These are phyloP conservation scores for Leccinum angustisporum DNA, from an alignment of 1,284 basidiomycete species.

Conservation along the genomic window DNA sequence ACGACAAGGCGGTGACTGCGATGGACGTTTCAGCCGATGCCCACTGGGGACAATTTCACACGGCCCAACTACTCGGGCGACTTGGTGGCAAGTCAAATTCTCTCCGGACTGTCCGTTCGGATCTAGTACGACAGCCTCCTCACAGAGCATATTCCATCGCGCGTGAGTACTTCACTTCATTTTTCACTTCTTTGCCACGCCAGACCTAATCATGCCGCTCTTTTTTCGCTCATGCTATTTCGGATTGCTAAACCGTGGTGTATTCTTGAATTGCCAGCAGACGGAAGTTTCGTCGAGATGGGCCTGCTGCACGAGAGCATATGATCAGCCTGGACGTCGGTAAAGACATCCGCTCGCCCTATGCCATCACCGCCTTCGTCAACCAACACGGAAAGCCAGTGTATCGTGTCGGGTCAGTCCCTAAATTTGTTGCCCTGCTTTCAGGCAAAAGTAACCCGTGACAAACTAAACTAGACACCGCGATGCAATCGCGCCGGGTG, in stretches of 20 bases:
- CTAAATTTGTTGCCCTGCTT: neutral
- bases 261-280: slow-evolving; percentile 41
- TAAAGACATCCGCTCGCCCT: slow-evolving; percentile 68
- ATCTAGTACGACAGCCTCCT: too few species aligned
- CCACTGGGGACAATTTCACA: too few species aligned
- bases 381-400: slow-evolving; percentile 76
- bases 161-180: too few species aligned
- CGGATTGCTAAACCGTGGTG: slow-evolving; percentile 2
- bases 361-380: slow-evolving; percentile 72
- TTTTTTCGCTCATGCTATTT: neutral
- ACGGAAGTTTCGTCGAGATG: slow-evolving; percentile 79
- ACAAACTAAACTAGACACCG: slow-evolving; percentile 43
- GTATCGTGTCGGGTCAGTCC: slow-evolving; percentile 70
- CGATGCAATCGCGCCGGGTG: slow-evolving; percentile 53
- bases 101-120: too few species aligned
- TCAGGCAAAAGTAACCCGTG: slow-evolving; percentile 7
- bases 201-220: neutral
- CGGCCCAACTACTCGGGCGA: too few species aligned
- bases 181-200: neutral
- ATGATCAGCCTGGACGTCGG: slow-evolving; percentile 68
- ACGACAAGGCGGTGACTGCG: too few species aligned
- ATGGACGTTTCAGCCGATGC: too few species aligned
- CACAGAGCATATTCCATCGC: too few species aligned
- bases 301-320: slow-evolving; percentile 66
- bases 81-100: too few species aligned